These are phyloP conservation scores for Fusarium tricinctum DNA, from an alignment of 2,329 filamentous ascomycete species.

Conservation along the genomic window DNA sequence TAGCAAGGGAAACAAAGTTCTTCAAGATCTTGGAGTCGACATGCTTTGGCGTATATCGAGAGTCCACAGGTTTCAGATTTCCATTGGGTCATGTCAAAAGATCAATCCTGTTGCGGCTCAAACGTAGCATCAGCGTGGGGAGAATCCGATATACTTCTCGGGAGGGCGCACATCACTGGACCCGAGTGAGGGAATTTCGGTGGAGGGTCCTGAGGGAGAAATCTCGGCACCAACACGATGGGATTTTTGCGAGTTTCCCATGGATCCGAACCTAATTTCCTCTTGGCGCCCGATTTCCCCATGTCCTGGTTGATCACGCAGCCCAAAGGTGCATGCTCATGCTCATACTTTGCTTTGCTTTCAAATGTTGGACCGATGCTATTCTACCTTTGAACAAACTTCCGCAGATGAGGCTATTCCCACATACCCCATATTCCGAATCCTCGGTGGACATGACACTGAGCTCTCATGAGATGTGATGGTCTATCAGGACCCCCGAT, in stretches of 20 bases:
- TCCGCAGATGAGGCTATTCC: constrained; percentile 22
- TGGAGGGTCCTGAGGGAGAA: constrained; percentile 1
- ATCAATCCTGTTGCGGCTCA: constrained; percentile 35
- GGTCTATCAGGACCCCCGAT: constrained; percentile 15
- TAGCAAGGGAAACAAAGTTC: not conserved
- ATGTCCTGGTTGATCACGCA: constrained; percentile 20
- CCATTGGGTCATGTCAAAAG: constrained; percentile 8
- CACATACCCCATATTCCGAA: constrained; percentile 7
- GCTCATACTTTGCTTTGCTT: no score
- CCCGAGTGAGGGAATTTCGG: not conserved
- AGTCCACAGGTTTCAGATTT: constrained; percentile 20
- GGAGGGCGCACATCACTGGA: constrained; percentile 33
- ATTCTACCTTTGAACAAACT: constrained; percentile 7
- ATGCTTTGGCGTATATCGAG: constrained; percentile 34
- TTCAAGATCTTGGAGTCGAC: constrained; percentile 20
- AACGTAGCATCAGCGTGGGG: constrained; percentile 36
- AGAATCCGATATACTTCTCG: constrained; percentile 36
- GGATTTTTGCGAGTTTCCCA: constrained; percentile 42
- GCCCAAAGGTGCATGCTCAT: not conserved
- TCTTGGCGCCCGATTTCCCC: constrained; percentile 30
- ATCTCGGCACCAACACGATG: constrained; percentile 27
- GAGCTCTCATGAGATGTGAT: constrained; percentile 7
- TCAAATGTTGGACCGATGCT: constrained; percentile 2
- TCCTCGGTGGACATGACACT: not conserved
- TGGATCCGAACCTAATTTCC: constrained; percentile 29